Conservation (phyloP, 2,329 filamentous ascomycete species). For the Cytospora paraplurivora region DNA sequence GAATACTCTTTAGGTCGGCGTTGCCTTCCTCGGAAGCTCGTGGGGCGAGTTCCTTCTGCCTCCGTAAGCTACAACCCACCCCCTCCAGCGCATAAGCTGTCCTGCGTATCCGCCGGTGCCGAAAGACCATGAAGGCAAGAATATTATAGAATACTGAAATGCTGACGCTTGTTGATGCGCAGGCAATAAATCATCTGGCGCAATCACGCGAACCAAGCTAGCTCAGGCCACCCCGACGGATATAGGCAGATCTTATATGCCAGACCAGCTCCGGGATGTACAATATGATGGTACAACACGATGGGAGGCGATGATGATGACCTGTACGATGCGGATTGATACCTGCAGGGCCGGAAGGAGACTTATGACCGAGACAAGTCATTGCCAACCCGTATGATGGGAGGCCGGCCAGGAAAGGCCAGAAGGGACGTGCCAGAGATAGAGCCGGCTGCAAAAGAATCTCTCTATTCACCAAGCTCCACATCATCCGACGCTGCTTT, state of each 20-base stretch:
- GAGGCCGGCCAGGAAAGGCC: background rate
- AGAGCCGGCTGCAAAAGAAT: background rate
- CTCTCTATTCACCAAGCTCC: background rate
- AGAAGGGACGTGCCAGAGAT: background rate
- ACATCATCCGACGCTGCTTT: background rate
- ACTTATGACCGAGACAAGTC: background rate
- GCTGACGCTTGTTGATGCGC: background rate
- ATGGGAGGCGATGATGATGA: background rate
- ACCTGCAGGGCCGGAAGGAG: background rate
- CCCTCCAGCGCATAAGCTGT: too few relatives aligned
- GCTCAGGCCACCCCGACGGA: background rate
- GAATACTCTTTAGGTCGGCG: constrained; percentile 49
- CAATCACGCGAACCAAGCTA: background rate
- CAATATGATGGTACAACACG: background rate
- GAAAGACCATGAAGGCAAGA: background rate
- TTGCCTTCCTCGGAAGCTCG: constrained; percentile 61
- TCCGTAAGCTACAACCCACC: constrained; percentile 39
- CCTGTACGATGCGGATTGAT: background rate
- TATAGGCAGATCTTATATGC: background rate
- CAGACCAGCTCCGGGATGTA: constrained; percentile 3
- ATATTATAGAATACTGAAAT: background rate
- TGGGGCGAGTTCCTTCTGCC: constrained; percentile 61
- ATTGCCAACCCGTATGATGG: background rate
- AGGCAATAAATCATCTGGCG: constrained; percentile 1
- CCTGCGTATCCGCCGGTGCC: background rate